Evolutionary conservation across 2,329 filamentous ascomycete species (phyloP).

Genomic region (Ceratocystis colombiana): DNA sequence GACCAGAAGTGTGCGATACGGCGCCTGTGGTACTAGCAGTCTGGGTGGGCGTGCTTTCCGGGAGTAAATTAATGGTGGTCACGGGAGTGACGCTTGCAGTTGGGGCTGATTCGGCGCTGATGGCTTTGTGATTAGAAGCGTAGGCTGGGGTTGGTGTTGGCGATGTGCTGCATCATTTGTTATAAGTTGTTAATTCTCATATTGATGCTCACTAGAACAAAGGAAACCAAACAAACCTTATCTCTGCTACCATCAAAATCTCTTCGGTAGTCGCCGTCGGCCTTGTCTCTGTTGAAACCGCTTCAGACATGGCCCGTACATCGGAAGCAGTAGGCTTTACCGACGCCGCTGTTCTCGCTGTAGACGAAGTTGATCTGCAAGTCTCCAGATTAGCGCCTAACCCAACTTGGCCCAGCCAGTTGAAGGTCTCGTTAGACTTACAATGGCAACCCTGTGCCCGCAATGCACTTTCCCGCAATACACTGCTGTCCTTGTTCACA

Average conservation of each 20-base stretch:
- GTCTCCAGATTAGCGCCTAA: background rate
- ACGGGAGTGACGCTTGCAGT: too few species aligned
- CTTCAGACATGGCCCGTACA: background rate
- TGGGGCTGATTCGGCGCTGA: too few species aligned
- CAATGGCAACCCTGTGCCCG: background rate
- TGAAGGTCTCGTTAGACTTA: background rate
- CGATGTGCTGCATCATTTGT: background rate
- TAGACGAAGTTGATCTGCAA: conserved; percentile 2
- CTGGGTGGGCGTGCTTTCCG: background rate
- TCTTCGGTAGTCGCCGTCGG: background rate
- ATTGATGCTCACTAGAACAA: background rate
- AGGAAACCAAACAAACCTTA: background rate
- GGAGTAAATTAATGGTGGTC: too few species aligned
- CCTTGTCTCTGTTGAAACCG: background rate
- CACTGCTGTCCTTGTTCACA: conserved; percentile 24
- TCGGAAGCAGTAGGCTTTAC: background rate
- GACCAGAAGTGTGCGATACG: background rate
- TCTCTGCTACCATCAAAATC: background rate
- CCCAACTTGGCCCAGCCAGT: background rate
- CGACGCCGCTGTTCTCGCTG: background rate
- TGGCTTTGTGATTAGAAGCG: background rate
- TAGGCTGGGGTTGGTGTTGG: background rate
- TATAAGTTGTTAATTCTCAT: background rate
- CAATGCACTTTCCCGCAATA: conserved; percentile 20
- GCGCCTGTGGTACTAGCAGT: conserved; percentile 10